phyloP scores from a whole-genome alignment of 2,329 filamentous ascomycete species.

The Fusarium newnesense region DNA sequence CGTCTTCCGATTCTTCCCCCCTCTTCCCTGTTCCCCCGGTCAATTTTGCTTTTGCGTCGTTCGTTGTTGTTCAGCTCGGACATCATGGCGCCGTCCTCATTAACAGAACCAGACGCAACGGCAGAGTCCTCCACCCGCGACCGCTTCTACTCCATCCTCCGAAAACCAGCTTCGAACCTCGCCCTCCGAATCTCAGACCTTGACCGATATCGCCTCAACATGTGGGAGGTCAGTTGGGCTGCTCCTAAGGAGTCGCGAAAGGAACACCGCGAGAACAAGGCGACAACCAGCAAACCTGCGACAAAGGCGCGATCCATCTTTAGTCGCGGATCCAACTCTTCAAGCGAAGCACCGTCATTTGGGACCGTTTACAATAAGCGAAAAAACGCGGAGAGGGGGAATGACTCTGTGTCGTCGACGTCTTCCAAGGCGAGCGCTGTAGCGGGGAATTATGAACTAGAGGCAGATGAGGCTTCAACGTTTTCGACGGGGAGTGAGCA shows the following conservation, averaged over 20 bases:
- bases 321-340: slow-evolving; percentile 17
- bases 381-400: background rate
- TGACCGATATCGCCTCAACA: slow-evolving; percentile 18
- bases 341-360: slow-evolving; percentile 2
- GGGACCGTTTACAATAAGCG: background rate
- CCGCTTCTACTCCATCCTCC: slow-evolving; percentile 11
- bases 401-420: slow-evolving; percentile 1
- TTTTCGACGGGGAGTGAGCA: slow-evolving; percentile 6
- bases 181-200: slow-evolving; percentile 6
- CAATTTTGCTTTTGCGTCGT: background rate
- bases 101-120: background rate
- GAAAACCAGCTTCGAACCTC: slow-evolving; percentile 20
- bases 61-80: background rate
- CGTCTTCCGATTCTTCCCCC: background rate
- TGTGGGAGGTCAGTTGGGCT: slow-evolving; percentile 38
- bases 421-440: slow-evolving; percentile 3
- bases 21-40: background rate
- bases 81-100: slow-evolving; percentile 7
- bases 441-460: slow-evolving; percentile 5
- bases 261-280: slow-evolving; percentile 34
- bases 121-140: background rate
- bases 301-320: slow-evolving; percentile 17
- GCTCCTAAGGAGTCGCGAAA: slow-evolving; percentile 28
- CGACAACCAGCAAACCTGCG: background rate
- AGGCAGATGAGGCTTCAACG: slow-evolving; percentile 12